These are phyloP conservation scores for Hansenula anomala DNA, from an alignment of 1,139 yeast genomes.

Conservation along the genomic window DNA sequence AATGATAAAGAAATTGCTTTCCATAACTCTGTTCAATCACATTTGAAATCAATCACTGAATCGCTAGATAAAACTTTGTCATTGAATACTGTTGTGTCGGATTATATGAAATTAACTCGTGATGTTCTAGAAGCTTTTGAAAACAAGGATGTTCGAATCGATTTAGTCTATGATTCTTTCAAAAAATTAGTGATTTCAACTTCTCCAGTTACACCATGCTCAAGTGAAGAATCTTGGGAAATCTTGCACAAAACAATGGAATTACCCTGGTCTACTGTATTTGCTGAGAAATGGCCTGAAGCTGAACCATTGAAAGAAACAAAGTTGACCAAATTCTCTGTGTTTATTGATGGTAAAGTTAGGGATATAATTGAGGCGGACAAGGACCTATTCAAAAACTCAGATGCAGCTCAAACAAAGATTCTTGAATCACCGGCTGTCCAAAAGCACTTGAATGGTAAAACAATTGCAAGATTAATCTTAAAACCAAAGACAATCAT, in stretches of 20 bases:
- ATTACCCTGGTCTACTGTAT: constrained; percentile 45
- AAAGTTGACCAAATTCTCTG: constrained; percentile 36
- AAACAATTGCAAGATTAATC: constrained; percentile 33
- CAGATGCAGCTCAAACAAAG: constrained; percentile 14
- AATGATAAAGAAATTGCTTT: constrained; percentile 45
- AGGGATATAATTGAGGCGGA: constrained; percentile 41
- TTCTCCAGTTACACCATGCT: constrained; percentile 76
- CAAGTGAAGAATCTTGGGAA: constrained; percentile 83
- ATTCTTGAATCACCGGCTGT: constrained; percentile 27
- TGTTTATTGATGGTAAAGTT: constrained; percentile 69
- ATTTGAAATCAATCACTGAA: constrained; percentile 44
- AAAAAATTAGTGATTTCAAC: constrained; percentile 51
- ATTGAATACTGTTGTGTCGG: constrained; percentile 82
- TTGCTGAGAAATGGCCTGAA: constrained; percentile 50
- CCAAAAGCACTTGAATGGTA: constrained; percentile 29
- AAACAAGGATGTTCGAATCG: constrained; percentile 27
- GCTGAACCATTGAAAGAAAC: constrained; percentile 34
- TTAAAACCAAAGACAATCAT: constrained; percentile 33
- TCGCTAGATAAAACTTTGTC: constrained; percentile 59
- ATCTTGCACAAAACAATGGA: constrained; percentile 31
- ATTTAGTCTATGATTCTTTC: constrained; percentile 37
- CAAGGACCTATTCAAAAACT: constrained; percentile 29
- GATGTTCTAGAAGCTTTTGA: constrained; percentile 38
- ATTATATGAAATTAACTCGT: constrained; percentile 82
- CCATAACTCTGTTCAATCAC: constrained; percentile 54